Conservation (phyloP, 2,329 filamentous ascomycete genomes). For the Lachnellula cervina region DNA sequence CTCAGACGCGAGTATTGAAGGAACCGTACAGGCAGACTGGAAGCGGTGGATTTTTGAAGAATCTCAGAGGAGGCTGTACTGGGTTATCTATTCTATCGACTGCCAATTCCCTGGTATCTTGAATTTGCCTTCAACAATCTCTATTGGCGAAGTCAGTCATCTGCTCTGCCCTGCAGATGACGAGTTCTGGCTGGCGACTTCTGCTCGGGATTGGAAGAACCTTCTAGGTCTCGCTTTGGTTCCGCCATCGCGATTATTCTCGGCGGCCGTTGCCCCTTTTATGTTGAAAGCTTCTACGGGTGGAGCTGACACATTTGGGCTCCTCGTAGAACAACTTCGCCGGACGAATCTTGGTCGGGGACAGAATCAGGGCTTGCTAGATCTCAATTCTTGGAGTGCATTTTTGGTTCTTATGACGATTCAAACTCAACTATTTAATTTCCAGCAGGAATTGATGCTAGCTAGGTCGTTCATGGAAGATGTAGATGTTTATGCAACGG, state of each 20-base stretch:
- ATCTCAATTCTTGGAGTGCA: conserved; percentile 23
- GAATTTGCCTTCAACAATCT: conserved; percentile 22
- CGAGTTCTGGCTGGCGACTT: conserved; percentile 22
- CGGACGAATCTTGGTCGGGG: neutral
- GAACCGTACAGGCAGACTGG: conserved; percentile 15
- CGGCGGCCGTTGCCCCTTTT: conserved; percentile 23
- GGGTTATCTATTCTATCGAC: conserved; percentile 24
- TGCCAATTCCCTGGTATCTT: conserved; percentile 21
- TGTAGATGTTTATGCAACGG: neutral
- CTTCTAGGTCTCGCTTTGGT: conserved; percentile 18
- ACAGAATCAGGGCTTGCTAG: conserved; percentile 8
- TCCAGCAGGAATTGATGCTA: conserved; percentile 18
- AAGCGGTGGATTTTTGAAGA: conserved; percentile 20
- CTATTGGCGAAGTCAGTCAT: conserved; percentile 20
- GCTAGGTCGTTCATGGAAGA: conserved; percentile 17
- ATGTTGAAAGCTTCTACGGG: conserved; percentile 7
- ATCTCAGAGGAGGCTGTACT: conserved; percentile 19
- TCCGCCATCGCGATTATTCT: conserved; percentile 20
- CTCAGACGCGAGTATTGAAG: neutral
- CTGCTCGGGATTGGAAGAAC: conserved; percentile 22
- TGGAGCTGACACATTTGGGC: neutral
- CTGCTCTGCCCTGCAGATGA: conserved; percentile 24
- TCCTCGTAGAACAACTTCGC: neutral
- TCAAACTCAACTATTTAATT: conserved; percentile 18
- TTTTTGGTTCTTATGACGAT: conserved; percentile 22